These are phyloP conservation scores for Hemileccinum impolitum DNA, from an alignment of 768 basidiomycete genomes.

Conservation along the genomic window DNA sequence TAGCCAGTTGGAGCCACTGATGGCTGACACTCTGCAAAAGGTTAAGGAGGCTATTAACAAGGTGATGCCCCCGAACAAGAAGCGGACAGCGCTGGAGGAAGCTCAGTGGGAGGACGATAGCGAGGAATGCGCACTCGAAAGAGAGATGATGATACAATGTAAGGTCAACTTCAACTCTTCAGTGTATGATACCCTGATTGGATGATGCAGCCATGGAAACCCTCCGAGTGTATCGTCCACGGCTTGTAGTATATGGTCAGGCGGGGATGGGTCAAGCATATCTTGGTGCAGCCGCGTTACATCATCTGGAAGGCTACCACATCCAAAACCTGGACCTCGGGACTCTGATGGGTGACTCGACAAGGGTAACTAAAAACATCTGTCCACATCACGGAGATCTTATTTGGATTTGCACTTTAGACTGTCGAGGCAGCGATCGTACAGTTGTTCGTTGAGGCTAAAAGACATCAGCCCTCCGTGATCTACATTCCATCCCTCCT, in stretches of 20 bases:
- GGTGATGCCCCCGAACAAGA: conserved; percentile 79
- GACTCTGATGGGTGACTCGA: conserved; percentile 82
- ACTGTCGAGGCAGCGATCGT: conserved; percentile 90
- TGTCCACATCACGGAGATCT: neutral
- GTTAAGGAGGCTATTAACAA: conserved; percentile 70
- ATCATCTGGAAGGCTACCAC: conserved; percentile 94
- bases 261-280: conserved; percentile 90
- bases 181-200: neutral
- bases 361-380: conserved; percentile 56
- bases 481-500: conserved; percentile 90
- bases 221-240: conserved; percentile 83
- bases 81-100: conserved; percentile 84
- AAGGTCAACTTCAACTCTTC: conserved; percentile 22
- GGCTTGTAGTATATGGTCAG: conserved; percentile 77
- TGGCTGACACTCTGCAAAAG: conserved; percentile 62
- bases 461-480: conserved; percentile 93
- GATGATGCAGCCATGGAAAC: conserved; percentile 77
- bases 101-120: conserved; percentile 87
- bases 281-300: conserved; percentile 85
- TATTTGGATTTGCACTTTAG: conserved; percentile 36
- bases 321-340: conserved; percentile 93
- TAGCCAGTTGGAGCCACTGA: conserved; percentile 74
- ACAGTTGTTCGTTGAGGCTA: conserved; percentile 94
- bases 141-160: conserved; percentile 89
- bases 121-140: conserved; percentile 80